These are phyloP conservation scores for Ascochyta viciae-villosae DNA, from an alignment of 2,329 filamentous ascomycete species.

Conservation along the genomic window DNA sequence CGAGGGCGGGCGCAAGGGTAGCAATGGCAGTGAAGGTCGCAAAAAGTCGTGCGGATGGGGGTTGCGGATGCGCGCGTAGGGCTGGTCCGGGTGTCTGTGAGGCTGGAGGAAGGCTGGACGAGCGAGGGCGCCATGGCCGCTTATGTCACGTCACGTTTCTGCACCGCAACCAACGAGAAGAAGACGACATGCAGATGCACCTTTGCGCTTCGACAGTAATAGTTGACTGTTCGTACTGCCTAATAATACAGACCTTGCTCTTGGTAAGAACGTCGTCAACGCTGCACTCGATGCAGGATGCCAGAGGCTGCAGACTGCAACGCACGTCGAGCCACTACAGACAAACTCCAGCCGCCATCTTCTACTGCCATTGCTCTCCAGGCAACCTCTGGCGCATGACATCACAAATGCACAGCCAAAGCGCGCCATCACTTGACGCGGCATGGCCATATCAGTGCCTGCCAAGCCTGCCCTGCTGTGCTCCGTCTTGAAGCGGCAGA, in stretches of 20 bases:
- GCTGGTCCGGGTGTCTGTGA: slow-evolving; percentile 20
- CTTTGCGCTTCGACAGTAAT: background rate
- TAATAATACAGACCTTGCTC: background rate
- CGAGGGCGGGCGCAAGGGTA: slow-evolving; percentile 29
- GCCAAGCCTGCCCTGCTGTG: slow-evolving; percentile 26
- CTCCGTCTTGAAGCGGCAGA: slow-evolving; percentile 8
- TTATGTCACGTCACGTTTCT: slow-evolving; percentile 11
- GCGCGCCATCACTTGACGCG: slow-evolving; percentile 20
- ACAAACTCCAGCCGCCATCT: background rate
- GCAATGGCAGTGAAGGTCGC: slow-evolving; percentile 31
- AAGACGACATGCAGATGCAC: background rate
- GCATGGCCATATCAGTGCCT: slow-evolving; percentile 19
- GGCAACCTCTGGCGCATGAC: slow-evolving; percentile 7
- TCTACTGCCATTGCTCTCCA: slow-evolving; percentile 1
- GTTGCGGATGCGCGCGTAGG: slow-evolving; percentile 28
- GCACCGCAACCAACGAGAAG: slow-evolving; percentile 1
- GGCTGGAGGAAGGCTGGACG: slow-evolving; percentile 14
- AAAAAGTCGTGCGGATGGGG: slow-evolving; percentile 28
- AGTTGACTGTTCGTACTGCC: background rate
- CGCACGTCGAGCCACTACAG: background rate
- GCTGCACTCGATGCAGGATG: background rate
- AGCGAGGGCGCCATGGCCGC: background rate
- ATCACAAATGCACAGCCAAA: slow-evolving; percentile 10
- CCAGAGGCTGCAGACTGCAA: background rate
- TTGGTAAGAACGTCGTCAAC: background rate